Evolutionary conservation across 1,284 basidiomycete genomes (phyloP).

Genomic region (Athelia sp.): DNA sequence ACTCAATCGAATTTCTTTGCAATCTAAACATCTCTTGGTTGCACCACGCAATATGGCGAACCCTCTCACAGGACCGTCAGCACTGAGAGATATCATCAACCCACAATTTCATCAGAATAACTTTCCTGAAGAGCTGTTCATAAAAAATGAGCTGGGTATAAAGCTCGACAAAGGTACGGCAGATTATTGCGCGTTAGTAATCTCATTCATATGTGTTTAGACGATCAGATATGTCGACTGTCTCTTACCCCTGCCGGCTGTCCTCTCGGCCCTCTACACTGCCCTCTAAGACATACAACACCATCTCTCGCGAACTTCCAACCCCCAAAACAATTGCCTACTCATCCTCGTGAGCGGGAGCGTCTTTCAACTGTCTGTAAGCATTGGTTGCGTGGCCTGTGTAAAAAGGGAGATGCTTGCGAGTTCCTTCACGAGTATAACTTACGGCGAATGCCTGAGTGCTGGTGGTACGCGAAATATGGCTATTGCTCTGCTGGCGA

Average conservation of each 20-base stretch:
- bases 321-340: slow-evolving; percentile 74
- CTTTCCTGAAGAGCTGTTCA: slow-evolving; percentile 77
- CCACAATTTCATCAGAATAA: slow-evolving; percentile 95
- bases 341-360: slow-evolving; percentile 80
- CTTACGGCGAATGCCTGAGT: slow-evolving; percentile 97
- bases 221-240: slow-evolving; percentile 88
- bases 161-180: slow-evolving; percentile 86
- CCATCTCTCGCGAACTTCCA: slow-evolving; percentile 87
- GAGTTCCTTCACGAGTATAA: slow-evolving; percentile 99
- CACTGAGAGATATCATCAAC: slow-evolving; percentile 70
- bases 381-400: slow-evolving; percentile 97
- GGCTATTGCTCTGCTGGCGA: slow-evolving; percentile 98
- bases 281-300: slow-evolving; percentile 85
- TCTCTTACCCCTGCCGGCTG: slow-evolving; percentile 78
- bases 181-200: not conserved
- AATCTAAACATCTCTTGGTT: slow-evolving; percentile 24
- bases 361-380: slow-evolving; percentile 96
- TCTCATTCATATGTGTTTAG: slow-evolving; percentile 34
- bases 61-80: slow-evolving; percentile 59
- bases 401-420: slow-evolving; percentile 98
- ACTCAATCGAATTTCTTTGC: slow-evolving; percentile 5
- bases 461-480: slow-evolving; percentile 98
- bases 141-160: slow-evolving; percentile 81
- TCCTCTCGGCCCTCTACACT: slow-evolving; percentile 81
- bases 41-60: slow-evolving; percentile 33